Conservation (phyloP, 345 rosid genomes). For the Aethionema arabicum region DNA sequence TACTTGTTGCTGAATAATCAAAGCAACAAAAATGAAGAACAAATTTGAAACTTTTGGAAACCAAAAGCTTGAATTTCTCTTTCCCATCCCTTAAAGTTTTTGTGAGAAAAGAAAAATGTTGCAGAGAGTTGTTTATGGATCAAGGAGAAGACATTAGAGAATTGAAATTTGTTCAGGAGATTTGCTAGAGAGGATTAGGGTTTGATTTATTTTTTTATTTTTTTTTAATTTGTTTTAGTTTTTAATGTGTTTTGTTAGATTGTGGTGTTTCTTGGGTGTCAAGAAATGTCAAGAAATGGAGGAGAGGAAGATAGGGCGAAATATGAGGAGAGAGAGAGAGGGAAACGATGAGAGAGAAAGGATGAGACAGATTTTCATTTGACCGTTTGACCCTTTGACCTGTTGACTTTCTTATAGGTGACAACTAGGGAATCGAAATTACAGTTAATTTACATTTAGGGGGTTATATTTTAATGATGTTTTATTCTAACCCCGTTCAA, state of each 20-base stretch:
- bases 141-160: constrained; percentile 24
- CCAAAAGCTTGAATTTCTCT: constrained; percentile 23
- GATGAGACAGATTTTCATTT: constrained; percentile 13
- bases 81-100: constrained; percentile 19
- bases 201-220: constrained; percentile 18
- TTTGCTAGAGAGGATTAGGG: constrained; percentile 25
- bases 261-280: constrained; percentile 33
- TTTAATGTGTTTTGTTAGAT: neutral
- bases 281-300: constrained; percentile 67
- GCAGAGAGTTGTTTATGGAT: constrained; percentile 18
- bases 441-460: too few relatives aligned
- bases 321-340: constrained; percentile 32
- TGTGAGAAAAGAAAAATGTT: constrained; percentile 5
- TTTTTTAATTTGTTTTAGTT: neutral
- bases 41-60: constrained; percentile 18
- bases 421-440: neutral
- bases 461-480: too few relatives aligned
- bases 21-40: neutral
- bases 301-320: constrained; percentile 60
- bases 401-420: constrained; percentile 13
- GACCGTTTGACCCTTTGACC: too few relatives aligned
- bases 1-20: neutral
- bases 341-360: neutral
- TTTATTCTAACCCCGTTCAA: too few relatives aligned
- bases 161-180: constrained; percentile 4